A percentile compares a stretch with the other conserved stretches of the same genome.
These are phyloP conservation scores for Boletellus sp. DNA, from an alignment of 1,284 basidiomycete species.

Conservation along the genomic window DNA sequence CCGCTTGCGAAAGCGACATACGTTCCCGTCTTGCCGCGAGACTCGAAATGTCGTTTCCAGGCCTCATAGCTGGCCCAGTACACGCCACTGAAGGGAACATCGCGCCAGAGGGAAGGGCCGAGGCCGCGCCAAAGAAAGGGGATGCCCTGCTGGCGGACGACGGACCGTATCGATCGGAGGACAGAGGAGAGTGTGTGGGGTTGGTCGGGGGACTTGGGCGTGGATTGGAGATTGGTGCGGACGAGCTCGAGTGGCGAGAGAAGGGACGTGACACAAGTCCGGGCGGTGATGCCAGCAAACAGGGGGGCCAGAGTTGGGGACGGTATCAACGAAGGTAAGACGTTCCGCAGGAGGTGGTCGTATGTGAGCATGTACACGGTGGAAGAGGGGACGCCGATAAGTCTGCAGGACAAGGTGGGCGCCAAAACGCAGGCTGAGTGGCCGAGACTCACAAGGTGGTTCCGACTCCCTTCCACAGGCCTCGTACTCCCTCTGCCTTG, in stretches of 20 bases:
- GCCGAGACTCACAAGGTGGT: constrained; percentile 71
- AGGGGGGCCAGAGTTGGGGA: constrained; percentile 69
- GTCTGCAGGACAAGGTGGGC: constrained; percentile 40
- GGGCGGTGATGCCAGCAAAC: constrained; percentile 78
- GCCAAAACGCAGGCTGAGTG: constrained; percentile 11
- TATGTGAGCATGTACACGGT: constrained; percentile 97
- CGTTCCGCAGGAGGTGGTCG: constrained; percentile 75
- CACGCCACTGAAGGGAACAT: constrained; percentile 94
- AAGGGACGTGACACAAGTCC: constrained; percentile 77
- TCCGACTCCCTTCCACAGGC: constrained; percentile 88
- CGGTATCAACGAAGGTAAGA: constrained; percentile 56
- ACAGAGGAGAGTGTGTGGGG: constrained; percentile 76
- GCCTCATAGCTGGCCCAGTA: constrained; percentile 84
- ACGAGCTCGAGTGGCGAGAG: constrained; percentile 92
- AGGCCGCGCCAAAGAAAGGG: constrained; percentile 86
- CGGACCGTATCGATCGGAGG: constrained; percentile 54
- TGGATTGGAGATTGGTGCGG: constrained; percentile 91
- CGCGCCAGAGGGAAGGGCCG: constrained; percentile 90
- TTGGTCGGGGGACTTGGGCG: constrained; percentile 60
- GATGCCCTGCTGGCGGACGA: constrained; percentile 65
- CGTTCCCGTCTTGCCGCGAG: constrained; percentile 58
- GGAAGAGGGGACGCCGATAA: constrained; percentile 90
- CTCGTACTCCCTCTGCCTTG: constrained; percentile 71
- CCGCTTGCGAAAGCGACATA: constrained; percentile 81
- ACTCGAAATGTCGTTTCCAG: constrained; percentile 54